Base-by-base conservation (phyloP, 1,139 yeast species). In the Groenewaldozyma auringiensis region DNA sequence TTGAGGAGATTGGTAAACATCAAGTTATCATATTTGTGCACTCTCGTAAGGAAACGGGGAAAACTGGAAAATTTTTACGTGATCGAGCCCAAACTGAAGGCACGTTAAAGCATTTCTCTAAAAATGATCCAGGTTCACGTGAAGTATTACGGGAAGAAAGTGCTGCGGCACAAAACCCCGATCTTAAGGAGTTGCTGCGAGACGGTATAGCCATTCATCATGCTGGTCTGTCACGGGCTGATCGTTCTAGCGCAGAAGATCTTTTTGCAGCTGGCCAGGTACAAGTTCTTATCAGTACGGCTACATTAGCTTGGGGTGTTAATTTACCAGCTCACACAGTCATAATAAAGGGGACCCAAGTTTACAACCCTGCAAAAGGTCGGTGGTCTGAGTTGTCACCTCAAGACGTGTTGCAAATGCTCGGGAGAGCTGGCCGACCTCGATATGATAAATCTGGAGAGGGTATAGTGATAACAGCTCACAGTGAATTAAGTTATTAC, bases 281-380 rank as follows among this genome's bases (percentile, higher is more conserved):
- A 22, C 81, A 79, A 56, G 87, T 89, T 1, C 70, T 92, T 44
- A 94, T 89, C 1, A 87, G 95, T 0, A 92, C 98, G 1, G 95
- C 97, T 0, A 92, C 98, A 0, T 75, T 92, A 52, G 97, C 98
- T 0, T 92, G 97, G 98, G 98, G 98, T 72, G 97, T 92, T 34
- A 92, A 92, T 61, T 72, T 92, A 47, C 98, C 98, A 1, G 97
- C 97, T 0, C 96, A 92, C 56, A 87, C 96, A 0, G 98, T 92
- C 25, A 81, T 92, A 25, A 85, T 92, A 50, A 89, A 92, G 59
- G 98, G 97, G 0, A 92, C 98, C 0, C 95, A 88, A 57, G 81
- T 92, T 0, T 94, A 92, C 59, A 83, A 94, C 2, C 96, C 99
- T 0, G 94, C 84, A 55, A 77, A 77, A 52, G 96, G 97, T 44